Evolutionary conservation across 805 yeast genomes (phyloP).

Genomic region (Lipomyces orientalis): DNA sequence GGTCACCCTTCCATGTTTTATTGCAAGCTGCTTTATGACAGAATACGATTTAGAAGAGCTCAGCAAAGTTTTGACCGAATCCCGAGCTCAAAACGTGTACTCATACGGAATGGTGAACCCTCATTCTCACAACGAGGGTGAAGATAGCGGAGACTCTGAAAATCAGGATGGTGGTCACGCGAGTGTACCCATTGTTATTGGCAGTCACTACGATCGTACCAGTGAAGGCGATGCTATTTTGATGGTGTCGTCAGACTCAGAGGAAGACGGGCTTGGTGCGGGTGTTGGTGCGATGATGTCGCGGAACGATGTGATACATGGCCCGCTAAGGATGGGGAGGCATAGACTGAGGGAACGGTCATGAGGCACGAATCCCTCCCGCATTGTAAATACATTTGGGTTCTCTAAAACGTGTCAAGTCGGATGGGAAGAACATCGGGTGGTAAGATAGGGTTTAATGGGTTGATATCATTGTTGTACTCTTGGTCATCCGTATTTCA

Average conservation of each 20-base stretch:
- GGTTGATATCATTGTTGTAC: too few species aligned
- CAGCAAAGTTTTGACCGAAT: constrained; percentile 4
- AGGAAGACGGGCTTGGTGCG: constrained; percentile 24
- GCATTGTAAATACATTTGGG: too few species aligned
- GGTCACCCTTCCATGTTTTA: constrained; percentile 19
- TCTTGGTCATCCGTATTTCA: too few species aligned
- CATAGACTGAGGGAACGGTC: neutral
- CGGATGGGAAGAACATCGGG: too few species aligned
- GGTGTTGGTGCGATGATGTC: constrained; percentile 22
- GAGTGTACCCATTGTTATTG: constrained; percentile 19
- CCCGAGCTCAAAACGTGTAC: neutral
- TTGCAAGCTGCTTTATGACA: constrained; percentile 27
- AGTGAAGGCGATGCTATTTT: constrained; percentile 28
- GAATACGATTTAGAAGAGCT: constrained; percentile 34
- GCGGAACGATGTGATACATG: constrained; percentile 8
- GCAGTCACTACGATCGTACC: constrained; percentile 24
- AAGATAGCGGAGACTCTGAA: constrained; percentile 19
- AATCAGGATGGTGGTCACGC: constrained; percentile 1
- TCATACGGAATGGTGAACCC: constrained; percentile 1
- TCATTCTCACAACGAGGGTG: constrained; percentile 9
- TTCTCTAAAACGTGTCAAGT: too few species aligned
- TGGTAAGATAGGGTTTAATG: too few species aligned
- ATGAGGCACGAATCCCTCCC: too few species aligned
- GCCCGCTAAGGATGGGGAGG: neutral
- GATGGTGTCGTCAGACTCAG: constrained; percentile 22